Base-by-base conservation (phyloP, 2,329 filamentous ascomycete species). In the Penicillium sp. region DNA sequence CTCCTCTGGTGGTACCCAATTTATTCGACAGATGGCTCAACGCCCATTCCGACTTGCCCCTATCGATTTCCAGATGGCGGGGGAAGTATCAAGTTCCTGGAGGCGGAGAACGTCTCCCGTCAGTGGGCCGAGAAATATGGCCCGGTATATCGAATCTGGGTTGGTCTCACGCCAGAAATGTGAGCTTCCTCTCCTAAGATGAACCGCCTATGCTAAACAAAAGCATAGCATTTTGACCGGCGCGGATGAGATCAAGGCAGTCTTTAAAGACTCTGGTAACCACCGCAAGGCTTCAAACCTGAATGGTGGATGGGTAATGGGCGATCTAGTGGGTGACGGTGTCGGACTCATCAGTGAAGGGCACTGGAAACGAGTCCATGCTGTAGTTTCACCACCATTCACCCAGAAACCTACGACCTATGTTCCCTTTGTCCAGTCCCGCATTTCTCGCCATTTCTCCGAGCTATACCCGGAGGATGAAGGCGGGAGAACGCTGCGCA, bases 231-330 rank as follows among this genome's bases (percentile, higher is more conserved):
- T 74, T 2, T 42, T 74, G 6, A 69, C 65, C 0, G 35, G 55
- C 5, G 64, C 70, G 3, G 55, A 64, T 4, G 57, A 74, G 44
- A 46, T 75, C 0, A 48, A 68, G 52, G 51, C 53, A 0, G 62
- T 74, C 6, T 75, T 73, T 53, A 62, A 60, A 29, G 74, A 76
- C 53, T 77, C 74, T 0, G 62, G 75, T 47, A 64, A 58, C 34
- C 73, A 76, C 53, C 37, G 50, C 19, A 75, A 77, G 53, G 73
- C 71, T 2, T 33, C 50, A 2, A 64, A 67, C 49, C 74, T 73
- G 49, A 63, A 76, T 52, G 64, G 66, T 0, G 74, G 74, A 1
- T 71, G 60, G n/a, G 49, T 69, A 1, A 57, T 75, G 58, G 56
- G 66, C 35, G 53, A 70, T 32, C 58, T 76, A 0, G 64, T 77